Evolutionary conservation across 192 early-diverging fungal species (phyloP).

Genomic region (Geranomyces michiganensis): DNA sequence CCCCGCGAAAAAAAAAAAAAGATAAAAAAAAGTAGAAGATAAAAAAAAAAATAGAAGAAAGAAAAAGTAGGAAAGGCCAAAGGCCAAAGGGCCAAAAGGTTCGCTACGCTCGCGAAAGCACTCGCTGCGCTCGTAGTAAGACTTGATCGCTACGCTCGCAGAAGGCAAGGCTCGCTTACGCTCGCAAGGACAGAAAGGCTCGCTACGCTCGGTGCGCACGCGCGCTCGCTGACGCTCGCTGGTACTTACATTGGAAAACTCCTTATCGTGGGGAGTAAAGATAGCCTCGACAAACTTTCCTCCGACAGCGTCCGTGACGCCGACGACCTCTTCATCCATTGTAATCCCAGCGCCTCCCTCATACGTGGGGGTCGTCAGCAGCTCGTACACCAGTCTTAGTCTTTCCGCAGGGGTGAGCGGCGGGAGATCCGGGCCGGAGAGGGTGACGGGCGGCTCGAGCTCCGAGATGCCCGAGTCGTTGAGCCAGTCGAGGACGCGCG

Average conservation of each 20-base stretch:
- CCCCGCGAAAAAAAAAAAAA: no score
- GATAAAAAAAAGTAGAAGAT: not conserved
- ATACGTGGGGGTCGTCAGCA: constrained; percentile 57
- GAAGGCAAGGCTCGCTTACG: no score
- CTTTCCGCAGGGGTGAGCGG: constrained; percentile 52
- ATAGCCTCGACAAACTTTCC: constrained; percentile 64
- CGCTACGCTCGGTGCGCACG: not conserved
- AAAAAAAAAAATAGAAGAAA: constrained; percentile 1
- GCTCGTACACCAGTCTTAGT: constrained; percentile 63
- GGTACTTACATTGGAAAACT: constrained; percentile 64
- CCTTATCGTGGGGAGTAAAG: constrained; percentile 77
- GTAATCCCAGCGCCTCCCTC: constrained; percentile 67
- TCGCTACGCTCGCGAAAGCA: no score
- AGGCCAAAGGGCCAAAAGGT: no score
- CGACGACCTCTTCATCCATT: constrained; percentile 40
- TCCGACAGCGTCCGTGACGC: constrained; percentile 50
- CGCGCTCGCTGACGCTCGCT: no score
- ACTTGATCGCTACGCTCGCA: no score
- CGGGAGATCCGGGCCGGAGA: constrained; percentile 34
- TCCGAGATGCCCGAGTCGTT: constrained; percentile 34
- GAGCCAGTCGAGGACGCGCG: constrained; percentile 34
- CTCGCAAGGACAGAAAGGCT: no score
- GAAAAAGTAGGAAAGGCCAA: no score
- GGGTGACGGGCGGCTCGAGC: constrained; percentile 19
- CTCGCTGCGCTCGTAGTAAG: no score